Evolutionary conservation across 1,284 basidiomycete species (phyloP).

Genomic region (Wolfiporia cocos): DNA sequence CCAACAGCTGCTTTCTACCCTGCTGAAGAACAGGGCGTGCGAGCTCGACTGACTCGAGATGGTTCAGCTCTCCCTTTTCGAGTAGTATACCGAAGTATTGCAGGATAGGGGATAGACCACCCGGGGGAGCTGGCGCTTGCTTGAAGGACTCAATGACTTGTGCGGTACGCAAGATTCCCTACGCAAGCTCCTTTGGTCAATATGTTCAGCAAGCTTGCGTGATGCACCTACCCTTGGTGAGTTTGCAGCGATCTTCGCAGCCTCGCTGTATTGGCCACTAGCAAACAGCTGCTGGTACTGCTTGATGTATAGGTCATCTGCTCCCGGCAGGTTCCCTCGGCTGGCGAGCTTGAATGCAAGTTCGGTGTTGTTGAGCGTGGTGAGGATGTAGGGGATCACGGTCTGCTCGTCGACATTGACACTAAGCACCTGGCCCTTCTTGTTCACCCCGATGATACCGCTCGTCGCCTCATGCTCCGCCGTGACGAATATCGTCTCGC

Average conservation of each 20-base stretch:
- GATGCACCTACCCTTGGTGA: constrained; percentile 91
- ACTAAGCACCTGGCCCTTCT: constrained; percentile 97
- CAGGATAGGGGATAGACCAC: constrained; percentile 92
- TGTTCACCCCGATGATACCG: constrained; percentile 99
- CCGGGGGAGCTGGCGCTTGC: constrained; percentile 84
- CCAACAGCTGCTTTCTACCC: constrained; percentile 94
- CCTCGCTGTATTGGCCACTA: constrained; percentile 87
- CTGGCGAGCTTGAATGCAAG: constrained; percentile 98
- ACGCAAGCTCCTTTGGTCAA: neutral
- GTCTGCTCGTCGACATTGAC: constrained; percentile 97
- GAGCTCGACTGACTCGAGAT: constrained; percentile 93
- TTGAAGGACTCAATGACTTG: constrained; percentile 99
- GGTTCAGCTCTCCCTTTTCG: constrained; percentile 97
- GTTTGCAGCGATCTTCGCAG: constrained; percentile 98
- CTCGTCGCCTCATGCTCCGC: constrained; percentile 92
- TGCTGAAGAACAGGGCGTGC: constrained; percentile 95
- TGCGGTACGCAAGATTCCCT: constrained; percentile 93
- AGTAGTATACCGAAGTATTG: constrained; percentile 98
- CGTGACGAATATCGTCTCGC: constrained; percentile 99
- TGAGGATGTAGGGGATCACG: constrained; percentile 92
- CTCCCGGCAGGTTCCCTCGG: constrained; percentile 95
- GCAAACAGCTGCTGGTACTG: constrained; percentile 95
- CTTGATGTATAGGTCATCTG: constrained; percentile 94
- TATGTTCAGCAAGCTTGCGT: constrained; percentile 14
- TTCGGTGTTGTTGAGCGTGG: constrained; percentile 94